Evolutionary conservation across 1,284 basidiomycete species (phyloP).

Genomic region (Cryptococcus floricola): DNA sequence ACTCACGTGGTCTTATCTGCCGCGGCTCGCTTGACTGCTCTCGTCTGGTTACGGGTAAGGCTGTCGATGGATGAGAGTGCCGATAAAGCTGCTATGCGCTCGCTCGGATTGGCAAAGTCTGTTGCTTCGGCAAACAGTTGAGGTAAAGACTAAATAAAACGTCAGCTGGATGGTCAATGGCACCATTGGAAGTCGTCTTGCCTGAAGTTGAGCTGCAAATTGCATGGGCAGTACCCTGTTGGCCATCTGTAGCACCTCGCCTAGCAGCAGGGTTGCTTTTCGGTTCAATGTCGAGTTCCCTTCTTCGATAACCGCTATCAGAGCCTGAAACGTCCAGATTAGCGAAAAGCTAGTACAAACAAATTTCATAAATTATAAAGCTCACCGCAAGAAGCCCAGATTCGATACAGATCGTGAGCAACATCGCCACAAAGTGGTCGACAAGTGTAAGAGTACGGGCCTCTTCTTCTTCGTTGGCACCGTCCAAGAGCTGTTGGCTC

Average conservation of each 20-base stretch:
- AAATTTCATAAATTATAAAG: neutral
- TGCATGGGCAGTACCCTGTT: constrained; percentile 82
- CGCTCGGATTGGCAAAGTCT: constrained; percentile 62
- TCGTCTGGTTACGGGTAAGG: constrained; percentile 72
- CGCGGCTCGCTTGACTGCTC: constrained; percentile 11
- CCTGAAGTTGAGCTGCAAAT: constrained; percentile 78
- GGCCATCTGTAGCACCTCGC: constrained; percentile 81
- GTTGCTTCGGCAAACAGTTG: constrained; percentile 76
- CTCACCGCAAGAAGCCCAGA: constrained; percentile 80
- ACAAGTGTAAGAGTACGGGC: constrained; percentile 71
- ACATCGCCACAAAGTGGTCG: constrained; percentile 89
- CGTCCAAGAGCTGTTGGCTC: constrained; percentile 31
- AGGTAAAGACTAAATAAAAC: constrained; percentile 65
- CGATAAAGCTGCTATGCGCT: constrained; percentile 73
- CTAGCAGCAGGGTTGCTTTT: constrained; percentile 88
- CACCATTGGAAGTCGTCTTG: constrained; percentile 33
- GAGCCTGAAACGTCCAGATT: constrained; percentile 56
- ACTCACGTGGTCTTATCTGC: constrained; percentile 14
- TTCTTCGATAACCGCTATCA: constrained; percentile 75
- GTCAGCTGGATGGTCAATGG: neutral
- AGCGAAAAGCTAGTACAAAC: neutral
- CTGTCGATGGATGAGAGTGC: constrained; percentile 86
- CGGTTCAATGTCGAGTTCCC: constrained; percentile 63
- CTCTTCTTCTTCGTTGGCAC: constrained; percentile 45
- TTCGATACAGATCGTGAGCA: constrained; percentile 80